Evolutionary conservation across 768 basidiomycete genomes (phyloP).

Genomic region (Tephrocybe sp.): DNA sequence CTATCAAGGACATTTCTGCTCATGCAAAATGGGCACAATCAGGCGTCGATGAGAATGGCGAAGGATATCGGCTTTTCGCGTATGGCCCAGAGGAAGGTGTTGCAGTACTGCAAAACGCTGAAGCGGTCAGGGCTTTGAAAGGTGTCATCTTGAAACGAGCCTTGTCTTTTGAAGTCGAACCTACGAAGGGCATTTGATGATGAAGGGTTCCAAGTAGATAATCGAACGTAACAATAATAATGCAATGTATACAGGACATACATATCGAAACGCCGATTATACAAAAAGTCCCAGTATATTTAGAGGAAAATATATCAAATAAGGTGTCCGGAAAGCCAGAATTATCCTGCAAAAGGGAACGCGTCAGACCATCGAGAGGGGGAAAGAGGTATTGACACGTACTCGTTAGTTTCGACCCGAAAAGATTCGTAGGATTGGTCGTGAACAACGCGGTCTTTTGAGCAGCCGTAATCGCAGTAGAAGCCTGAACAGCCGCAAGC

Average conservation of each 20-base stretch:
- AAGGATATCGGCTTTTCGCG: slow-evolving; percentile 1
- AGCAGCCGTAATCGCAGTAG: slow-evolving; percentile 13
- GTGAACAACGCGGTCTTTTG: slow-evolving; percentile 19
- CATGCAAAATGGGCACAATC: slow-evolving; percentile 1
- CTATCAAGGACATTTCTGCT: not conserved
- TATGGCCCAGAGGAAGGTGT: not conserved
- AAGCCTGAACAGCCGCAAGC: slow-evolving; percentile 16
- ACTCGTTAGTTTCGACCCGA: slow-evolving; percentile 18
- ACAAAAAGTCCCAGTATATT: not conserved
- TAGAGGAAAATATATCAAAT: not conserved
- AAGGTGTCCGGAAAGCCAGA: not conserved
- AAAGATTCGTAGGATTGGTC: slow-evolving; percentile 17
- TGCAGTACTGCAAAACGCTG: no score
- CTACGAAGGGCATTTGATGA: no score
- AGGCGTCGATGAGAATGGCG: slow-evolving; percentile 1
- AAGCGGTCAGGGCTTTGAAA: no score
- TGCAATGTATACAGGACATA: no score
- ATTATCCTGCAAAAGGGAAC: not conserved
- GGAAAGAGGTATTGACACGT: not conserved
- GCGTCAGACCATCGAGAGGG: not conserved
- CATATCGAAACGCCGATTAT: no score
- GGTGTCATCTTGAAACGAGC: no score
- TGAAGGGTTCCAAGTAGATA: no score
- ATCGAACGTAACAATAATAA: no score
- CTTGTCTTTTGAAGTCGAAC: no score